Base-by-base conservation (phyloP, 441 rosid species). In the Arabidopsis hybrid region DNA sequence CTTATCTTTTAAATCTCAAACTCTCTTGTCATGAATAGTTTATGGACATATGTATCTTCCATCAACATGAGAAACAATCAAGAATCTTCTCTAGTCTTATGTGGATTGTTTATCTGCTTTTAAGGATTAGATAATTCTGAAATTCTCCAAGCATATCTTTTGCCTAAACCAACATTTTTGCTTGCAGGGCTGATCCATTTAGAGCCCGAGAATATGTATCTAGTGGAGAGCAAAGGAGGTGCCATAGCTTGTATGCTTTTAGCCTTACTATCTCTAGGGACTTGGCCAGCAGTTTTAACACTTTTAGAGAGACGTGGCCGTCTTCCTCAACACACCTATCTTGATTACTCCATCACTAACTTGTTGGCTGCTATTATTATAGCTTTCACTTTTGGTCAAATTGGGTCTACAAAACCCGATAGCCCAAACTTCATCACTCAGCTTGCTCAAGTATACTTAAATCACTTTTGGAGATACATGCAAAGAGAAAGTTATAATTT, bases 251-350 rank as follows among this genome's bases (percentile, higher is more conserved):
- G 97, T 62, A 89, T 89, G 91, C 69, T 91, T 35, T 78, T 89
- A 32, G 81, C 91, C 21, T 69, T 91, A 35, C 64, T 85, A 63
- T 87, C 80, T 76, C 75, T 91, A 71, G 93, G 97, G 17, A 88
- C 95, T 49, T 91, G 93, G 93, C 93, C 93, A 71, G 97, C 93
- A 39, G 4, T 91, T 56, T 21, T 91, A 69, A 84, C 93, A 43
- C 86, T 84, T 1, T 68, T 88, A 6, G 95, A 91, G 69, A 80
- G 93, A 74, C 80, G 86, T 3, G 97, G 93, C 1, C 89, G 92
- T 50, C 95, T 88, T 72, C 95, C 97, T 72, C 95, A 89, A 73
- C 97, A 91, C 70, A 88, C 88, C 55, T 91, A 85, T 70, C 93
- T 89, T 58, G 93, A 91, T 77, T 89, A 88, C 73, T 77, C 90